Evolutionary conservation across 139 green algal species (phyloP), one percentile per base, ranked within the genome.

Genomic region (Chlorella sp.): DNA sequence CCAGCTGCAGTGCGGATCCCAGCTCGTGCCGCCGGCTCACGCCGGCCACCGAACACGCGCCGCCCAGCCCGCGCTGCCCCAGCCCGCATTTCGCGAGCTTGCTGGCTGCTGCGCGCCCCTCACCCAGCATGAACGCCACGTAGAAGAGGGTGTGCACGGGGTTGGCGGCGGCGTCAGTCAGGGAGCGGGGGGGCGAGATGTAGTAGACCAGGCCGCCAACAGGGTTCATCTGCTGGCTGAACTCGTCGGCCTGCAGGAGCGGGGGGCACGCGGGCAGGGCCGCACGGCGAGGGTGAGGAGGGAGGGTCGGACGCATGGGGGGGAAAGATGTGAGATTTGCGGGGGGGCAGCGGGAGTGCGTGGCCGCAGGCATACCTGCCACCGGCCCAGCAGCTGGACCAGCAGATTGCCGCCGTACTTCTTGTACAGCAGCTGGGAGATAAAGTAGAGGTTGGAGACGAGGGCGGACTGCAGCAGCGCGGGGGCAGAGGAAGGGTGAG

Each of bases 391-490:
- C 59, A 97, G 86, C 67, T 86, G 88, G 25, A 99, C 95, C 41
- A 99, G 81, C 76, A 98, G 83, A 93, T 98, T 97, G 67, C 80
- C 85, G 35, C 94, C 89, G 72, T 97, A 99, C 60, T 91, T 88
- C 88, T 96, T 97, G 91, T 93, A 99, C 53, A 99, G 90, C 79
- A 99, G 90, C 94, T 99, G 96, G n/a, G 91, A 98, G 83, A 99
- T 97, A 90, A 99, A 99, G 89, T 98, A 99, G 48, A 99, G 88
- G 93, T 99, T 99, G 80, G 92, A 98, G 36, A 99, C 96, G 41
- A 99, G 88, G 6, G 96, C 96, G 6, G 91, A 97, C 77, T 88
- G 83, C 55, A 41, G 33, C 7, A 31, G 29, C 35, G 36, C 5
- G 61, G 35, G 61, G n/a, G n/a, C 11, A 21, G 56, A 14, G 3